Evolutionary conservation across 1,284 basidiomycete genomes (phyloP), one percentile per base, ranked within the genome.

Genomic region (Melampsora americana): DNA sequence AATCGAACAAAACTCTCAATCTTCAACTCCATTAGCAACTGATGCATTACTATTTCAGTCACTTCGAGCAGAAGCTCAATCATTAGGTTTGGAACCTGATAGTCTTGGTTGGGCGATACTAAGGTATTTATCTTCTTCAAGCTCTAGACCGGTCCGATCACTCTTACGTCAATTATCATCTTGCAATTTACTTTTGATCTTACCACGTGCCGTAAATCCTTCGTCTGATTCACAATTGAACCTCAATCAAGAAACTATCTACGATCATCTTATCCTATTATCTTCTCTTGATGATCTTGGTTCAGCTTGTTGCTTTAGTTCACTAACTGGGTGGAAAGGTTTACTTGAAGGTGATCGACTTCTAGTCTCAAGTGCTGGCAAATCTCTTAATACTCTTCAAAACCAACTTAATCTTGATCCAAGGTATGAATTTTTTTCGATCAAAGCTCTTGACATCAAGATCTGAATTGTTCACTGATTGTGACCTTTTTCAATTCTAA

Each of bases 41-140:
- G 62, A 74, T 59, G 71, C 71, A n/a, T 28, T 74, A 56, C 50
- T 74, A 23, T 74, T 74, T 66, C 71, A 74, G 35, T 66, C 56
- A 11, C 59, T 74, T 32, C 26, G 71, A 23, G 71, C 14, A 14
- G 30, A 74, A 7, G 71, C 64, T 4, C 71, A 74, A 66, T 16
- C 50, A 44, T 30, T 74, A n/a, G 71, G 71, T 6, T 26, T 74
- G 6, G 71, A 66, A 14, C n/a, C 44, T 44, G 20, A 74, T 14
- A 66, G 64, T 59, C 39, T 66, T 18, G 71, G 71, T 16, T 74
- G 71, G 71, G 46, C 64, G 11, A 74, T 74, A 23, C 39, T 66
- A 16, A 62, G 65, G 66, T 46, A 32, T 50, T 50, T 56, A 23
- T n/a, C 53, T 28, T 56, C 53, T 56, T 28, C 53, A 23, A 23